These are phyloP conservation scores for Sporothrix humicola DNA, from an alignment of 2,329 filamentous ascomycete genomes.

Conservation along the genomic window DNA sequence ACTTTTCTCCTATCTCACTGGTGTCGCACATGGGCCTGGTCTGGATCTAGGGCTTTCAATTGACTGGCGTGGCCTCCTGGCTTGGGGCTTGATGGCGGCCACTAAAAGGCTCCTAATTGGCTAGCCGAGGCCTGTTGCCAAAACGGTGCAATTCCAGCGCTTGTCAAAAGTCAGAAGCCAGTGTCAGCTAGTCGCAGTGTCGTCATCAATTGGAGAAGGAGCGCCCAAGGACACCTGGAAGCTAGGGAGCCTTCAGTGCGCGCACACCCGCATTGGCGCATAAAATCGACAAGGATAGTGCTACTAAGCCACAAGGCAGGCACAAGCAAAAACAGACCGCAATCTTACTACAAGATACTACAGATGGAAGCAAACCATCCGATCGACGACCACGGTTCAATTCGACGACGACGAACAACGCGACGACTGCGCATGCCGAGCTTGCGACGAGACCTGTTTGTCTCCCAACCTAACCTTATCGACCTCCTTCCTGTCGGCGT, in stretches of 20 bases:
- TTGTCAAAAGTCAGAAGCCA: background rate
- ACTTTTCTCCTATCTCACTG: background rate
- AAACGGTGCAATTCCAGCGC: background rate
- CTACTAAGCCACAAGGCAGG: constrained; percentile 7
- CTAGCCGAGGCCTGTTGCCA: background rate
- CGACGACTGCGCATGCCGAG: background rate
- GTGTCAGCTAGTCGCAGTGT: background rate
- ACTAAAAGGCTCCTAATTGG: constrained; percentile 9
- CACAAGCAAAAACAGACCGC: background rate
- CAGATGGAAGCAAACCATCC: constrained; percentile 20
- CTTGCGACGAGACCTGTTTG: background rate
- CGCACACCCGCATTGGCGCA: constrained; percentile 23
- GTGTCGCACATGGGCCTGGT: background rate
- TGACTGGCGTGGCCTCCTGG: background rate
- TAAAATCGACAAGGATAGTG: constrained; percentile 12
- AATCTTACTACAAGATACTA: constrained; percentile 8
- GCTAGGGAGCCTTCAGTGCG: background rate
- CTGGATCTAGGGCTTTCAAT: background rate
- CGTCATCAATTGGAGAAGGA: background rate
- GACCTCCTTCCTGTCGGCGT: background rate
- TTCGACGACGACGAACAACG: constrained; percentile 4
- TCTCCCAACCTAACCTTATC: background rate
- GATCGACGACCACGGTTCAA: constrained; percentile 3
- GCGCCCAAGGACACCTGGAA: constrained; percentile 4
- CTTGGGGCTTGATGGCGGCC: background rate